Conservation (phyloP, 306 rosid species). For the Alnus glutinosa region DNA sequence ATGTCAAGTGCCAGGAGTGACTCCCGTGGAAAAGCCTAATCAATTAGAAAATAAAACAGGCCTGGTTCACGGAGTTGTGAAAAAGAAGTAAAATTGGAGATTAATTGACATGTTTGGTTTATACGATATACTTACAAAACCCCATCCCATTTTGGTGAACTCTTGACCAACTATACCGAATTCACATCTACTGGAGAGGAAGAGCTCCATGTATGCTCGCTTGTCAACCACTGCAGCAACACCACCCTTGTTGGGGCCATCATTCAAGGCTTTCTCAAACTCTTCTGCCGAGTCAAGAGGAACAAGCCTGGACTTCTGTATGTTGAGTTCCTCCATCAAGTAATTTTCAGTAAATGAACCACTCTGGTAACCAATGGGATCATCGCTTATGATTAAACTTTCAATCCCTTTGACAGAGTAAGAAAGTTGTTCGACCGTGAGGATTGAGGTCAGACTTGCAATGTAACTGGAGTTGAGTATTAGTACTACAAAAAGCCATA, state of each 20-base stretch:
- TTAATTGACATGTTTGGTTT: too few species aligned
- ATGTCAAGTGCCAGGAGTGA: constrained; percentile 86
- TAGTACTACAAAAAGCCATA: constrained; percentile 93
- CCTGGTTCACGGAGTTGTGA: too few species aligned
- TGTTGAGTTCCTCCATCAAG: constrained; percentile 55
- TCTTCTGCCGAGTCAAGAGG: constrained; percentile 62
- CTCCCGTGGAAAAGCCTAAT: constrained; percentile 43
- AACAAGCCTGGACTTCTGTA: constrained; percentile 69
- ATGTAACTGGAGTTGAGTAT: constrained; percentile 92
- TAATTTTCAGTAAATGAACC: constrained; percentile 67
- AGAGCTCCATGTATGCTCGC: constrained; percentile 74
- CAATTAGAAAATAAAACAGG: background rate
- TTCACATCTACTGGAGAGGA: constrained; percentile 82
- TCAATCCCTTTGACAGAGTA: constrained; percentile 85
- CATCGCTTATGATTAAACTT: constrained; percentile 48
- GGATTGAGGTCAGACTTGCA: constrained; percentile 94
- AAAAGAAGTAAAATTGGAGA: too few species aligned
- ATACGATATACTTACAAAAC: constrained; percentile 65
- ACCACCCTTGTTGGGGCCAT: constrained; percentile 78
- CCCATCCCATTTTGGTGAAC: constrained; percentile 95
- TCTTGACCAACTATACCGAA: constrained; percentile 80
- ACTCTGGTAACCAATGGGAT: constrained; percentile 72
- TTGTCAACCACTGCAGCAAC: constrained; percentile 76
- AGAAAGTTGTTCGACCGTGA: constrained; percentile 80
- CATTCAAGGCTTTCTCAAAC: constrained; percentile 56